Conservation (phyloP, 345 rosid genomes). For the Pugionium dolabratum region DNA sequence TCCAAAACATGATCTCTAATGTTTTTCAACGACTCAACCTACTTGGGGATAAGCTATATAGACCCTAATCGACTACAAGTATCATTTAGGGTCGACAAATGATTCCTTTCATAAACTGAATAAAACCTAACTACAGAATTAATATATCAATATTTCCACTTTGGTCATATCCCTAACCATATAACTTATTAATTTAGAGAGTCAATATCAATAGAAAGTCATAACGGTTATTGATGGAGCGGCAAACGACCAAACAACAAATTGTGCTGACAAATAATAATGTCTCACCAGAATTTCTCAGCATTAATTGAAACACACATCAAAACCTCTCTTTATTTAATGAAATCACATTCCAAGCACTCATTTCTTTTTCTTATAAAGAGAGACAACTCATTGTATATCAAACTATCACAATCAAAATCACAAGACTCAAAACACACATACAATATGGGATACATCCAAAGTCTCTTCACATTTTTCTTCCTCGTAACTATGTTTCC, state of each 20-base stretch:
- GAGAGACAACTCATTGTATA: slow-evolving; percentile 21
- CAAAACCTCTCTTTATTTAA: slow-evolving; percentile 40
- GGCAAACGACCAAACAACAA: slow-evolving; percentile 30
- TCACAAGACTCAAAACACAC: not conserved
- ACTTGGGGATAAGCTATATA: too few species aligned
- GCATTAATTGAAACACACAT: slow-evolving; percentile 43
- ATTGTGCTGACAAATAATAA: slow-evolving; percentile 27
- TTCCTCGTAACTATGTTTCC: slow-evolving; percentile 16
- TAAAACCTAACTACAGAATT: slow-evolving; percentile 8
- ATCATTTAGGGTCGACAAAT: not conserved
- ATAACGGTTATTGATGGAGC: slow-evolving; percentile 30
- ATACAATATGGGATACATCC: slow-evolving; percentile 23
- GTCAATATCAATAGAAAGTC: too few species aligned
- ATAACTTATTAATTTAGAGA: not conserved
- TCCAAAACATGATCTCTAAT: too few species aligned
- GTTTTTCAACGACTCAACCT: too few species aligned
- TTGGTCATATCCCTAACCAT: not conserved
- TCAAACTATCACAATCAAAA: slow-evolving; percentile 24
- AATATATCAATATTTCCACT: too few species aligned
- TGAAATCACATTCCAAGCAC: slow-evolving; percentile 33
- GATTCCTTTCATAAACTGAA: not conserved
- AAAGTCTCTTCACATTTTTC: slow-evolving; percentile 25
- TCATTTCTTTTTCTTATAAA: slow-evolving; percentile 29
- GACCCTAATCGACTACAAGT: too few species aligned
- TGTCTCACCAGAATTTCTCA: slow-evolving; percentile 40